A percentile compares a stretch with the other conserved stretches of the same genome.
These are phyloP conservation scores for Debaryomyces subglobosus DNA, from an alignment of 1,139 yeast genomes.

Conservation along the genomic window DNA sequence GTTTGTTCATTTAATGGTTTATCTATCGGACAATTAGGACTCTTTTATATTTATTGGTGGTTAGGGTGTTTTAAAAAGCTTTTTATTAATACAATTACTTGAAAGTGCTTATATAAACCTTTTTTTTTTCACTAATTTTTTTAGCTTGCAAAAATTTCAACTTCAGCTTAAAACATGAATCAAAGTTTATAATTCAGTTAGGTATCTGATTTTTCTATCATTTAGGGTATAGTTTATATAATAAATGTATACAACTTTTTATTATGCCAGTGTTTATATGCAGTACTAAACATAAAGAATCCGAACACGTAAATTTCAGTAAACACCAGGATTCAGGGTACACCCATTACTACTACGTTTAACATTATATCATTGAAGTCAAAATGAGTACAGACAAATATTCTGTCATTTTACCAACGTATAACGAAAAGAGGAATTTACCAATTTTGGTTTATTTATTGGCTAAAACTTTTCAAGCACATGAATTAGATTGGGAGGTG, in stretches of 20 bases:
- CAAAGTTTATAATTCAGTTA: not conserved
- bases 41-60: constrained; percentile 3
- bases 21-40: constrained; percentile 1
- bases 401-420: constrained; percentile 78
- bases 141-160: not conserved
- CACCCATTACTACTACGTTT: not conserved
- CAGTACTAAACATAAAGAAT: not conserved
- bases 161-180: not conserved
- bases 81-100: not conserved
- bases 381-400: constrained; percentile 51
- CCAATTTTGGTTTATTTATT: constrained; percentile 75
- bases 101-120: not conserved
- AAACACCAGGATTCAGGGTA: not conserved
- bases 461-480: constrained; percentile 67
- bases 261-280: not conserved
- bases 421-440: constrained; percentile 70
- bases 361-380: not conserved
- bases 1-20: not conserved
- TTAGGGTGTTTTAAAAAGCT: constrained; percentile 1
- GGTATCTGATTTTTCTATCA: not conserved
- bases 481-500: constrained; percentile 73
- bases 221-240: constrained; percentile 3
- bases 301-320: constrained; percentile 6
- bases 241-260: not conserved
- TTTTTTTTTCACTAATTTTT: not conserved